Base-by-base conservation (phyloP, 352 stramenopile genomes). In the Pythium scleroteichum region DNA sequence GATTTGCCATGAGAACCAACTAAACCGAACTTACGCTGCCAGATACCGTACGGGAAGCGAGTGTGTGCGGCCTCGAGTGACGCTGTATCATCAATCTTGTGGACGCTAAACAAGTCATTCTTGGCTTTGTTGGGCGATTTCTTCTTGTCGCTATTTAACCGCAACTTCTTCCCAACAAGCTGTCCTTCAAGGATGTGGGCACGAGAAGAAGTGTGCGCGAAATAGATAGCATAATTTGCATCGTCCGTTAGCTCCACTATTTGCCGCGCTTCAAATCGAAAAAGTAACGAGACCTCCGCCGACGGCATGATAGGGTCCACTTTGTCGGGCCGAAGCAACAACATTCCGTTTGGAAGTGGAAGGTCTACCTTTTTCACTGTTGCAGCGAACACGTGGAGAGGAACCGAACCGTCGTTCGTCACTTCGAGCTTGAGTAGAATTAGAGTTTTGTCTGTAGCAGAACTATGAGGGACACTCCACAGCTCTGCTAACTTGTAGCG, bases 141-240 rank as follows among this genome's bases (percentile, higher is more conserved):
- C 44, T 66, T 70, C 27, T 56, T 59, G 38, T 58, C 50, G 26
- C 47, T 52, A n/a, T 42, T 50, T 16, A 61, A 14, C 23, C 61
- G 65, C 35, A 82, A 73, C 27, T 55, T 73, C 10, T 66, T 79
- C 14, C 72, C 69, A 19, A 77, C 45, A 12, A 90, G 53, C 46
- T 62, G 50, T 0, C 75, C 81, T 53, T 83, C 70, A 53, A 87
- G 76, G 13, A 76, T 24, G 48, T 90, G 81, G 6, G 73, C 72
- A 19, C 75, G 71, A 29, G 80, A 75, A 9, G 76, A 77, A n/a
- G 67, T 84, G 56, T 90, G 81, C 3, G 75, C 85, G 53, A 90
- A 78, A 57, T 88, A 90, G 38, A 90, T 33, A 6, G 51, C 42
- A 45, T 83, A 88, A 6, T 53, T n/a, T 57, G 59, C 38, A 78